A percentile compares a stretch with the other conserved stretches of the same genome.
These are phyloP conservation scores for Aureobasidium leucospermi DNA, from an alignment of 2,329 filamentous ascomycete genomes.

Conservation along the genomic window DNA sequence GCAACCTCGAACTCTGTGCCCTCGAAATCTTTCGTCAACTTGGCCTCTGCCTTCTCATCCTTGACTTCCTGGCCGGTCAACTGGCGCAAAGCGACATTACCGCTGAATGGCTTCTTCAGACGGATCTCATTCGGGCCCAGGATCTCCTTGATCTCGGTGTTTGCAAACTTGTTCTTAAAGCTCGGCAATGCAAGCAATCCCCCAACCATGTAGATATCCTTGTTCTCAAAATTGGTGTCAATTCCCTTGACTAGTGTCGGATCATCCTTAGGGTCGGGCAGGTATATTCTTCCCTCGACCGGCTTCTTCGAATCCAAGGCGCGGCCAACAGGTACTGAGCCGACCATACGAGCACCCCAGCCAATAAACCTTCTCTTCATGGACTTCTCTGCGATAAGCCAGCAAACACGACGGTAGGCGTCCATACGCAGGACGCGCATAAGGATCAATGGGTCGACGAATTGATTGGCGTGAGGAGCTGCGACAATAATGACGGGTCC, in stretches of 20 bases:
- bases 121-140: slow-evolving; percentile 71
- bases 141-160: slow-evolving; percentile 76
- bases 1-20: slow-evolving; percentile 82
- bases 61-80: slow-evolving; percentile 73
- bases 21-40: slow-evolving; percentile 51
- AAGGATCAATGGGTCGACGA: slow-evolving; percentile 89
- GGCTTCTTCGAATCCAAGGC: slow-evolving; percentile 83
- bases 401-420: slow-evolving; percentile 79
- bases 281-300: slow-evolving; percentile 71
- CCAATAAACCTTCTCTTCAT: slow-evolving; percentile 87
- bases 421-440: slow-evolving; percentile 85
- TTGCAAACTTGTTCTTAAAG: slow-evolving; percentile 71
- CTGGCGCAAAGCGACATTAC: slow-evolving; percentile 66
- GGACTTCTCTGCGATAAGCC: slow-evolving; percentile 91
- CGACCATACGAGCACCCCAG: slow-evolving; percentile 73
- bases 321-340: slow-evolving; percentile 85
- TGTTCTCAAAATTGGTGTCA: slow-evolving; percentile 70
- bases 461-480: slow-evolving; percentile 96
- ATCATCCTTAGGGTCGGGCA: slow-evolving; percentile 80
- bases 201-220: slow-evolving; percentile 61
- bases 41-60: slow-evolving; percentile 48
- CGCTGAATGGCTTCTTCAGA: slow-evolving; percentile 81
- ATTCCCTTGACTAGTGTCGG: slow-evolving; percentile 73
- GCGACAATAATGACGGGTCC: slow-evolving; percentile 93
- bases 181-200: slow-evolving; percentile 84